Base-by-base conservation (phyloP, 352 stramenopile species). In the Poterioochromonas sp. region DNA sequence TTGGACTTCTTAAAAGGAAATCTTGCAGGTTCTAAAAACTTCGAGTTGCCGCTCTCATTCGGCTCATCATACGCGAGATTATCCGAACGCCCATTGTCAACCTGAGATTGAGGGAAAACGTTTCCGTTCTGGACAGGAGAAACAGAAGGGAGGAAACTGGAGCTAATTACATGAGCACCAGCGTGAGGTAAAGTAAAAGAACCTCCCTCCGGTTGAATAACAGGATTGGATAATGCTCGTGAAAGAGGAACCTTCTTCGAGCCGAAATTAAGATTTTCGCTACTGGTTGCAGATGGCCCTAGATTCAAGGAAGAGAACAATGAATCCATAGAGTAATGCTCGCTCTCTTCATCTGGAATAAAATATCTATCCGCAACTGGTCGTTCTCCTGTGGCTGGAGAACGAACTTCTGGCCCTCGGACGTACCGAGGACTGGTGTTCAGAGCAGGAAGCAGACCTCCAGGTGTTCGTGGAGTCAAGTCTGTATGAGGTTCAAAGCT, bases 1-100 rank as follows among this genome's bases (percentile, higher is more conserved):
- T 68, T 68, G 26, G 58, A 68, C 58, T 68, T 68, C 58, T 29
- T 32, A 15, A 68, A 68, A 15, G 58, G 58, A 68, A 68, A 68
- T 8, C 12, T 15, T 18, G 12, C 20, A 20, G 44, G 20, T 20
- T 53, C 44, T 20, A 53, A 20, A 20, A 53, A 53, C 44, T 53
- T 53, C 8, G 8, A 8, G 8, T 20, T 8, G 44, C 44, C 8
- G 20, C 8, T 20, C 44, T 53, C 44, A 20, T 53, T 20, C 8
- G 8, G 8, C 44, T 53, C 44, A n/a, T n/a, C n/a, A n/a, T n/a
- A n/a, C n/a, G n/a, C n/a, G n/a, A n/a, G n/a, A n/a, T n/a, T n/a
- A n/a, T n/a, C n/a, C n/a, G n/a, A n/a, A 8, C 44, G 8, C 20
- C 8, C 44, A 53, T 8, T 53, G 8, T 53, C 44, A 53, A 53